These are phyloP conservation scores for Apiospora koreana DNA, from an alignment of 2,329 filamentous ascomycete species.

Conservation along the genomic window DNA sequence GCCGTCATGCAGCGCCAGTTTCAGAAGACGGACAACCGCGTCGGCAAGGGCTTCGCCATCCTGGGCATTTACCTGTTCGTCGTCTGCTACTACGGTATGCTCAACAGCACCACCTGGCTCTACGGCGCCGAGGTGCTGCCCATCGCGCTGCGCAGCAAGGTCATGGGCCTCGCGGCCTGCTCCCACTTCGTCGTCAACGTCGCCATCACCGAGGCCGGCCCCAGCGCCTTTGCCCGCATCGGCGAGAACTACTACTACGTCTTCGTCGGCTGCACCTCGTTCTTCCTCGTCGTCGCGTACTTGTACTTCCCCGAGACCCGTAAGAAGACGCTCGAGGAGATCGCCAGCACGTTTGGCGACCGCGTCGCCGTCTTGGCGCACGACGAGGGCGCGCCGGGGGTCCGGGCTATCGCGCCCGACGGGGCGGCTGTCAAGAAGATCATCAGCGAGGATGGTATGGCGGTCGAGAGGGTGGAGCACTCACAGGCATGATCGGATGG, in stretches of 20 bases:
- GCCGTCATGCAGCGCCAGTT: slow-evolving; percentile 60
- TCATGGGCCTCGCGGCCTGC: slow-evolving; percentile 56
- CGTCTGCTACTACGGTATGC: slow-evolving; percentile 53
- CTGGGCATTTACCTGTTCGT: slow-evolving; percentile 60
- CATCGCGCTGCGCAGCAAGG: slow-evolving; percentile 52
- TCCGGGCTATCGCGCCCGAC: not conserved
- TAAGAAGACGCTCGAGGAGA: slow-evolving; percentile 28
- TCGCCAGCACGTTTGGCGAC: slow-evolving; percentile 27
- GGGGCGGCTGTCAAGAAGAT: not conserved
- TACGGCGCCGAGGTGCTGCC: slow-evolving; percentile 58
- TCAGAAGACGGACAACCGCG: slow-evolving; percentile 52
- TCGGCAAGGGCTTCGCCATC: slow-evolving; percentile 61
- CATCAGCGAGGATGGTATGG: not conserved
- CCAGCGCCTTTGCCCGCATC: slow-evolving; percentile 57
- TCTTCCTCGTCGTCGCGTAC: slow-evolving; percentile 54
- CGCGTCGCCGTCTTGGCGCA: not conserved
- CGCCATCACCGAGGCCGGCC: slow-evolving; percentile 54
- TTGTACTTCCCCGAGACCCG: slow-evolving; percentile 52
- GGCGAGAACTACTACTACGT: slow-evolving; percentile 63
- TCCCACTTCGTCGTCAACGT: slow-evolving; percentile 58
- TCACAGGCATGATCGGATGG: not conserved
- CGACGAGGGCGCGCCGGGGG: not conserved
- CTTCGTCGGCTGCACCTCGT: slow-evolving; percentile 52
- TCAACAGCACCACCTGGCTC: slow-evolving; percentile 56
- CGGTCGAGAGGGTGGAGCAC: not conserved